Conservation (phyloP, 2,329 filamentous ascomycete species). For the Calonectria pseudoreteaudii region DNA sequence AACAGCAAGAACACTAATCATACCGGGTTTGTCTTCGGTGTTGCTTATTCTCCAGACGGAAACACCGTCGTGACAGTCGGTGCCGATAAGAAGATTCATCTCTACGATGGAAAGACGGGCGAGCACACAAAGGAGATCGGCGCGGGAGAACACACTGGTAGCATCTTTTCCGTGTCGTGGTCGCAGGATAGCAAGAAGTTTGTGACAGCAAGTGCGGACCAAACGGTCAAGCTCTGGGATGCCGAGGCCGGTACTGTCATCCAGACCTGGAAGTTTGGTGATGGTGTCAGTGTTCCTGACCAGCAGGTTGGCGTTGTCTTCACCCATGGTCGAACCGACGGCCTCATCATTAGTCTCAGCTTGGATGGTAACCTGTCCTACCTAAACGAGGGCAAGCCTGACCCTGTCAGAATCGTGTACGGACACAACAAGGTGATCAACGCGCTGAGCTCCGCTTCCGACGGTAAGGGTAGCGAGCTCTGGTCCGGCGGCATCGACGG, state of each 20-base stretch:
- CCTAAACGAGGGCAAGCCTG: slow-evolving; percentile 76
- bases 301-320: slow-evolving; percentile 97
- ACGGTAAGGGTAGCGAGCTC: slow-evolving; percentile 72
- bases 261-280: slow-evolving; percentile 88
- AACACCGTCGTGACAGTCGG: slow-evolving; percentile 86
- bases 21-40: slow-evolving; percentile 88
- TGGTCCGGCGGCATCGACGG: slow-evolving; percentile 96
- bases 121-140: slow-evolving; percentile 83
- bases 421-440: slow-evolving; percentile 95
- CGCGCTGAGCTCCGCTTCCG: slow-evolving; percentile 64
- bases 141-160: slow-evolving; percentile 88
- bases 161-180: slow-evolving; percentile 94
- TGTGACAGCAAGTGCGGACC: slow-evolving; percentile 92
- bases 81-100: slow-evolving; percentile 90
- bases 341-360: slow-evolving; percentile 89
- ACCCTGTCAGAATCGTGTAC: slow-evolving; percentile 78
- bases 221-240: slow-evolving; percentile 96
- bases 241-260: slow-evolving; percentile 80
- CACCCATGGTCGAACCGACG: slow-evolving; percentile 84
- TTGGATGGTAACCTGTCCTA: slow-evolving; percentile 93
- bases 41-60: slow-evolving; percentile 92
- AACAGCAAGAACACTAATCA: slow-evolving; percentile 85
- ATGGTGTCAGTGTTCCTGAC: slow-evolving; percentile 79
- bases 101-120: slow-evolving; percentile 97
- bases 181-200: slow-evolving; percentile 86